Evolutionary conservation across 2,329 filamentous ascomycete species (phyloP).

Genomic region (Claviceps fusiformis): DNA sequence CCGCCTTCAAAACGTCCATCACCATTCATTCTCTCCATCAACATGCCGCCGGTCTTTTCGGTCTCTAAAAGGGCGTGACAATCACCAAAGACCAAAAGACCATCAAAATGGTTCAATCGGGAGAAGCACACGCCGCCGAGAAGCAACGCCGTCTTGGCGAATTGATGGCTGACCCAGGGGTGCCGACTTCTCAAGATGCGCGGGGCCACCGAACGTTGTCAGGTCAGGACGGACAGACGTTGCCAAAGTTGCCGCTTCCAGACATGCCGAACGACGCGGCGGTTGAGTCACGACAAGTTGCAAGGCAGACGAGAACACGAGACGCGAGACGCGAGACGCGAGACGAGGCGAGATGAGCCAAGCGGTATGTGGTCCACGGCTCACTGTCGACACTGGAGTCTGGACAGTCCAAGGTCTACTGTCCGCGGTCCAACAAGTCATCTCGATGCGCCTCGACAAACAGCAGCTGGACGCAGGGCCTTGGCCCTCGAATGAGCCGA

Average conservation of each 20-base stretch:
- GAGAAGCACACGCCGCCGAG: neutral
- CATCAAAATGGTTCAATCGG: neutral
- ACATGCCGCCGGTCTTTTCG: neutral
- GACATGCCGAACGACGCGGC: neutral
- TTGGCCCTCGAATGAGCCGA: too few species aligned
- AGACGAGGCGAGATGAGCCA: too few species aligned
- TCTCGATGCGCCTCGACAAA: too few species aligned
- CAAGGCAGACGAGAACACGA: neutral
- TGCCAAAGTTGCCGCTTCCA: slow-evolving; percentile 5
- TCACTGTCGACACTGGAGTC: too few species aligned
- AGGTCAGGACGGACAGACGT: neutral
- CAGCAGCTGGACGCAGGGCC: too few species aligned
- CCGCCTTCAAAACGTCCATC: too few species aligned
- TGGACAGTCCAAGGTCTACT: too few species aligned
- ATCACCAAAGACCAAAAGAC: neutral
- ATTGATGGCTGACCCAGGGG: neutral
- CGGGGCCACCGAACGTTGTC: neutral
- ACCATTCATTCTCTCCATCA: neutral
- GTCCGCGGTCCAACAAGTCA: too few species aligned
- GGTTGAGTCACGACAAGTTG: neutral
- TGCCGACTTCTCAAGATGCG: neutral
- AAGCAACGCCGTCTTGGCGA: neutral
- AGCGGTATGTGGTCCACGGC: too few species aligned
- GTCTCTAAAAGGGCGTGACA: neutral
- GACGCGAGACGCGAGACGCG: neutral